These are phyloP conservation scores for Hylodesmum podocarpum DNA, from an alignment of 306 rosid genomes.

Conservation along the genomic window DNA sequence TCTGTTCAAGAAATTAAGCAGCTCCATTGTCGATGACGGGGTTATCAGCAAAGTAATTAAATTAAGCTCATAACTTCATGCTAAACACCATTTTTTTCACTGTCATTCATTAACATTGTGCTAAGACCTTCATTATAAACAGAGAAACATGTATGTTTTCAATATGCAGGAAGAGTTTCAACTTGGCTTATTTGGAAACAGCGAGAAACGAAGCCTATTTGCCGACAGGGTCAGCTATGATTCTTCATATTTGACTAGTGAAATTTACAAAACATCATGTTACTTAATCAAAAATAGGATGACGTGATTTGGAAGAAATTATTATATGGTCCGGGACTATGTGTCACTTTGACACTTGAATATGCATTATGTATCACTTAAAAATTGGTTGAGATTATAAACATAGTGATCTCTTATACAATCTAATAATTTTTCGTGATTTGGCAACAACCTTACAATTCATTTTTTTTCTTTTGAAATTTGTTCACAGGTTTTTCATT, in stretches of 20 bases:
- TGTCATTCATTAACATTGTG: background rate
- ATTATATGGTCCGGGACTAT: too few relatives aligned
- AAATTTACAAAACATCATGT: background rate
- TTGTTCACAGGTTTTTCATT: slow-evolving; percentile 41
- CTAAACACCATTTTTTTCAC: background rate
- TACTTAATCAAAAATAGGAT: background rate
- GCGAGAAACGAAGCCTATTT: slow-evolving; percentile 43
- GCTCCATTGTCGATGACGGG: slow-evolving; percentile 54
- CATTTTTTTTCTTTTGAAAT: background rate
- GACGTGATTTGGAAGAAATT: too few relatives aligned
- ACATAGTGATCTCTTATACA: too few relatives aligned
- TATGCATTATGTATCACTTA: too few relatives aligned
- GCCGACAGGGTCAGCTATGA: slow-evolving; percentile 56
- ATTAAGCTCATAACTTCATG: background rate
- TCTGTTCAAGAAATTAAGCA: slow-evolving; percentile 57
- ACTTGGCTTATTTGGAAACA: slow-evolving; percentile 51
- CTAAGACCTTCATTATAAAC: background rate
- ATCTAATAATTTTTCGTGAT: too few relatives aligned
- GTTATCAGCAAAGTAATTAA: slow-evolving; percentile 51
- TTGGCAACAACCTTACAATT: background rate
- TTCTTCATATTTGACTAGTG: background rate
- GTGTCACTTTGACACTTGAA: too few relatives aligned
- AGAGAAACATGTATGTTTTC: background rate
- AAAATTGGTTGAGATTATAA: too few relatives aligned
- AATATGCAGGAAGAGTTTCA: slow-evolving; percentile 61